These are phyloP conservation scores for Mrakia blollopis DNA, from an alignment of 768 basidiomycete genomes.

Conservation along the genomic window DNA sequence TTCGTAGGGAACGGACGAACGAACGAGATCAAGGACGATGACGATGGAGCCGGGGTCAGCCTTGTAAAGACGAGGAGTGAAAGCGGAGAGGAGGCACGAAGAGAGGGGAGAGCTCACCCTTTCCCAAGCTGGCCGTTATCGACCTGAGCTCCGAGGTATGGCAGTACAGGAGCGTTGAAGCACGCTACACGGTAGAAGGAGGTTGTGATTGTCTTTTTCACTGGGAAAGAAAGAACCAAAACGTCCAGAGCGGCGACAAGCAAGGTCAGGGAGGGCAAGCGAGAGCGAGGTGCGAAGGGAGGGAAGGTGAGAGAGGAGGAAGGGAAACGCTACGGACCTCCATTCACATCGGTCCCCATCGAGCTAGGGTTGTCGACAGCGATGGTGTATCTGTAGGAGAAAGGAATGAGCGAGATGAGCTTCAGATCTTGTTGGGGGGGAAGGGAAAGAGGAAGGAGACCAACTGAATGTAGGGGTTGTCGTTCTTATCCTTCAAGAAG, in stretches of 20 bases:
- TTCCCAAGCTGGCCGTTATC: not conserved
- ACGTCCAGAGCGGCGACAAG: too few species aligned
- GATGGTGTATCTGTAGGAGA: not conserved
- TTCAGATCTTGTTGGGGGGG: not conserved
- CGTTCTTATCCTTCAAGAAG: not conserved
- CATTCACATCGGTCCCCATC: not conserved
- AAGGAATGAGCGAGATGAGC: not conserved
- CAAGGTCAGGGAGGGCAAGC: not conserved
- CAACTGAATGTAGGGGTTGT: not conserved
- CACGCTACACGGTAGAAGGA: slow-evolving; percentile 7
- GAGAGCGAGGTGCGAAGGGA: not conserved
- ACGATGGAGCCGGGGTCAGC: too few species aligned
- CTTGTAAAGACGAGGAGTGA: too few species aligned
- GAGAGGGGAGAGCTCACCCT: not conserved
- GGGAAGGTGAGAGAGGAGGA: not conserved
- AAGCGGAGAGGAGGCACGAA: not conserved
- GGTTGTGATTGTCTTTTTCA: not conserved
- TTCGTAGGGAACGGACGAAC: too few species aligned
- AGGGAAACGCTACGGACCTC: not conserved
- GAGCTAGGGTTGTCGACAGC: slow-evolving; percentile 1
- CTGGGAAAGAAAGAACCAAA: not conserved
- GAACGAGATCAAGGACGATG: too few species aligned
- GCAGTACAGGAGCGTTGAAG: too few species aligned
- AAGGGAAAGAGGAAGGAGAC: not conserved
- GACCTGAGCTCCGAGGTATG: too few species aligned